Evolutionary conservation across 2,329 filamentous ascomycete species (phyloP), one percentile per base, ranked within the genome.

Genomic region (Celoporthe dispersa): DNA sequence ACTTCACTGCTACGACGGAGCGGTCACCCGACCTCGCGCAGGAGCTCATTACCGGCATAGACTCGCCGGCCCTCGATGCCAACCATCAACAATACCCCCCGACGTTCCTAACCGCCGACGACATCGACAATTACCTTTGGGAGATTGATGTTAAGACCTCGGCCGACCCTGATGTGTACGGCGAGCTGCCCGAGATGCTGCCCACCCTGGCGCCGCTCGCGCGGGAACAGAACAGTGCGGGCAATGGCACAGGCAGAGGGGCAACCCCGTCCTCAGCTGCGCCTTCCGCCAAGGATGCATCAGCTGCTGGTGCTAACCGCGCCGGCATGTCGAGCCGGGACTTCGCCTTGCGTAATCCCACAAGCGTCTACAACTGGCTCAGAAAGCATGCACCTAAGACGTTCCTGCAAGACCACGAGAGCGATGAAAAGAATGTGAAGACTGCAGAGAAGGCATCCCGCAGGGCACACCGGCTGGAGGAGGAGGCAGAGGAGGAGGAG

Each of bases 361-460:
- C 94, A 57, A 97, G 93, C 70, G 94, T 97, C 3, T 97, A 97
- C 82, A 98, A 97, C 80, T 99, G 96, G 96, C 87, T 99, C 16
- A 88, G 93, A 73, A 90, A 93, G 77, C 87, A 97, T 80, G 91
- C 93, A 70, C 92, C 94, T 3, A 91, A 95, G 79, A 90, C 94
- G 64, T 94, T 97, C 82, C 82, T 97, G 28, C 92, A 97, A 78
- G 92, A 94, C 76, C 88, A 90, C 68, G 89, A 91, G 75, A 80
- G 81, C 0, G 75, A 77, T 22, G 65, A 78, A 77, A 71, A 72
- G 67, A 72, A 72, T 57, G 69, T 68, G 33, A 68, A 65, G 68
- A 69, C 74, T 73, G 64, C 80, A 67, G 69, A 72, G 62, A 69
- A 70, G 37, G 55, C 68, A 19, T 61, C 60, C 11, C 57, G 53